Evolutionary conservation across 352 stramenopile genomes (phyloP), one percentile per base, ranked within the genome.

Genomic region (Lagenidium giganteum): DNA sequence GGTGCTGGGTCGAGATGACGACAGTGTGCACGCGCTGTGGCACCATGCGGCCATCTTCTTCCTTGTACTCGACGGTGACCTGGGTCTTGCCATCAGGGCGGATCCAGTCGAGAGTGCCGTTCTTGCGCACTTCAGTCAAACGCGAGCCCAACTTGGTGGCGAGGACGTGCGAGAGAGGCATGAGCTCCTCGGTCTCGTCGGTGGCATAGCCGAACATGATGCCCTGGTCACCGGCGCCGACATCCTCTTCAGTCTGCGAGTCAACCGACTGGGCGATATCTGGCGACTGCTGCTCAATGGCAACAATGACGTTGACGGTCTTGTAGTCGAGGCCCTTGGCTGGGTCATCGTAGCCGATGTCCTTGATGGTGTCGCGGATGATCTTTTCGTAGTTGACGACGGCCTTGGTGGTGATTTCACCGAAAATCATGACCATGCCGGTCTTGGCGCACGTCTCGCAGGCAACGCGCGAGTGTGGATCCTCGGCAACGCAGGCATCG

Each of bases 371-470:
- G 61, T 99, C 95, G 43, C 97, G 96, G 55, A 99, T 98, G 33
- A 97, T 85, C 73, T 98, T 95, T 73, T 99, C 97, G 81, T 99
- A 99, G 76, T 99, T 98, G 33, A 99, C 95, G 32, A 95, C 98
- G 42, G 96, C 95, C 59, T 96, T 97, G 43, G 96, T 99, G 52
- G 95, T 98, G 70, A 99, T 99, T 83, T 99, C 96, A 49, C 97
- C 97, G 63, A 99, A 99, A 62, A 99, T 98, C 95, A 99, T 99
- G 52, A 99, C 95, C 87, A 99, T 99, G 63, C 95, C 96, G 3
- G 96, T 99, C 85, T 99, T 99, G 58, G 91, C 96, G 74, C 95
- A 98, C 24, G 96, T 99, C 79, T 99, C 97, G 53, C 95, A 98
- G 22, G 96, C 96, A 31, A 99, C 96, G 64, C 97, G 96, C 53